phyloP scores from a whole-genome alignment of 768 basidiomycete species.

The Pisolithus sp. region DNA sequence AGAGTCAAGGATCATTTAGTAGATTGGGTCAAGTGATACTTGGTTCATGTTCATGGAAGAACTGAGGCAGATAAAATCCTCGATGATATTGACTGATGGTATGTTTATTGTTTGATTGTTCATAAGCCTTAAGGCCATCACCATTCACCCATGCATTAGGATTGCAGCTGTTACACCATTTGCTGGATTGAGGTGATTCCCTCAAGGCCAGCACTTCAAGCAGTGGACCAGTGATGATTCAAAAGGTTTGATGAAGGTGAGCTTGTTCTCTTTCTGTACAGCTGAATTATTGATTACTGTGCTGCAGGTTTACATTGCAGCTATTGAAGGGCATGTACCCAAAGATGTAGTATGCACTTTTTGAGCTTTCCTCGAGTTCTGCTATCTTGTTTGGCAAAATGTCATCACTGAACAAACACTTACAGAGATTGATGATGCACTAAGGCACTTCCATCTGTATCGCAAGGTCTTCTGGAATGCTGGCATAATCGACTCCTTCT shows the following conservation, averaged over 20 bases:
- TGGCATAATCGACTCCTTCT: constrained; percentile 14
- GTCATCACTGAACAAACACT: constrained; percentile 19
- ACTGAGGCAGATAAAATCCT: too few species aligned
- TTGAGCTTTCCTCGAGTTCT: constrained; percentile 17
- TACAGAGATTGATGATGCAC: constrained; percentile 7
- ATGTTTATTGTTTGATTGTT: too few species aligned
- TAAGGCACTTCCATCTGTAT: constrained; percentile 17
- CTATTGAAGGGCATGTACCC: neutral
- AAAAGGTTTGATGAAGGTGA: neutral
- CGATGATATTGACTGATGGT: too few species aligned
- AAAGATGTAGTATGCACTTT: neutral
- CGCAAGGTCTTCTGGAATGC: constrained; percentile 10
- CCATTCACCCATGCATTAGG: too few species aligned
- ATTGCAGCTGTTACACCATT: too few species aligned
- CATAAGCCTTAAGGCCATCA: too few species aligned
- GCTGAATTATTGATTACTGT: neutral
- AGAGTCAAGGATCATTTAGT: constrained; percentile 37
- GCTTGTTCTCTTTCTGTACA: neutral
- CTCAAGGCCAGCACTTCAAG: too few species aligned
- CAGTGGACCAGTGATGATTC: too few species aligned
- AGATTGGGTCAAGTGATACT: constrained; percentile 19
- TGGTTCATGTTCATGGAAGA: too few species aligned
- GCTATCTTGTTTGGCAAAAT: constrained; percentile 20
- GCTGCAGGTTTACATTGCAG: neutral
- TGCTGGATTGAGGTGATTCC: too few species aligned